Evolutionary conservation across 441 rosid genomes (phyloP).

Genomic region (Flueggea neowawraea): DNA sequence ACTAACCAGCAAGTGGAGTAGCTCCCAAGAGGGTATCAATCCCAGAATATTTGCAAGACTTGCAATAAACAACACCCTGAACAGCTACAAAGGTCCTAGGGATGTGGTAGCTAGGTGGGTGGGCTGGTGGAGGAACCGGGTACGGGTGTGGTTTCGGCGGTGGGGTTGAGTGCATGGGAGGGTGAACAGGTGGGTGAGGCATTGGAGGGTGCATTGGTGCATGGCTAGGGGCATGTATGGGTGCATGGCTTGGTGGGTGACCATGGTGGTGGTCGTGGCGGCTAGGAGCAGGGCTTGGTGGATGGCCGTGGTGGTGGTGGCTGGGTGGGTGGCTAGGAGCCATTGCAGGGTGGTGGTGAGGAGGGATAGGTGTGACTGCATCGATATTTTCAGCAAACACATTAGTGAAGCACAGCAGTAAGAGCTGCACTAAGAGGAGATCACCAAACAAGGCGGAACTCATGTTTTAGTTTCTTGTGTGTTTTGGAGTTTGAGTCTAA

Average conservation of each 20-base stretch:
- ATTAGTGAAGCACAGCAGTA: constrained; percentile 23
- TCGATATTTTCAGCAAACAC: constrained; percentile 8
- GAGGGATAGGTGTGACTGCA: constrained; percentile 17
- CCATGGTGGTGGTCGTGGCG: constrained; percentile 24
- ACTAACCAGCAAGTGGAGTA: constrained; percentile 47
- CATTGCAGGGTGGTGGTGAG: constrained; percentile 17
- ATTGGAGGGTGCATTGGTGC: constrained; percentile 8
- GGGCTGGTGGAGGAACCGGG: neutral
- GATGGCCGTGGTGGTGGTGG: constrained; percentile 18
- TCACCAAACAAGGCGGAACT: neutral
- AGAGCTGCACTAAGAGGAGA: constrained; percentile 17
- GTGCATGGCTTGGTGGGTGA: constrained; percentile 24
- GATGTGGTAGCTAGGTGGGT: constrained; percentile 28
- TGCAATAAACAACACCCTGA: constrained; percentile 71
- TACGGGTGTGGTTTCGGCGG: constrained; percentile 5
- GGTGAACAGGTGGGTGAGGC: constrained; percentile 7
- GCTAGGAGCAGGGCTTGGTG: constrained; percentile 22
- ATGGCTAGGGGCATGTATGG: constrained; percentile 21
- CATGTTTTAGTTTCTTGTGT: neutral
- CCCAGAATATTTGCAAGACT: constrained; percentile 66
- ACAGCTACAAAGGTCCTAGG: constrained; percentile 47
- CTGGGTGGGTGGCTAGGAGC: constrained; percentile 19
- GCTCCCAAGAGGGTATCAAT: constrained; percentile 54
- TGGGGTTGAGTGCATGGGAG: constrained; percentile 16
- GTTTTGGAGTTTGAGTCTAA: too few species aligned